Evolutionary conservation across 108 stramenopile species (phyloP).

Genomic region (Hondaea fermentalgiana): DNA sequence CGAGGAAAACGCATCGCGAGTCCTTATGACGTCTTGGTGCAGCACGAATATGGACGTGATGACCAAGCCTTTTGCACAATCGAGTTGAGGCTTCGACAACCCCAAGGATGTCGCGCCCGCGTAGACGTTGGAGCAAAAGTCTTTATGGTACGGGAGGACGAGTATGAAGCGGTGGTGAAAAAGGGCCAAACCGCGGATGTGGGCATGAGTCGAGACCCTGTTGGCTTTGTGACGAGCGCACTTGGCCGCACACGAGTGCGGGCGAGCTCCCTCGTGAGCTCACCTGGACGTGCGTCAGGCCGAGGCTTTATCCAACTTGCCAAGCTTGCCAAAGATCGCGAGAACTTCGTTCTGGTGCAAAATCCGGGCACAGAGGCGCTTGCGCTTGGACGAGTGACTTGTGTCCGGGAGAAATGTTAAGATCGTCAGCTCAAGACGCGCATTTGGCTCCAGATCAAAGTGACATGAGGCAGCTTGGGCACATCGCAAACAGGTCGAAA

Average conservation of each 20-base stretch:
- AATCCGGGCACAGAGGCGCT: neutral
- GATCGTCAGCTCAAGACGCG: neutral
- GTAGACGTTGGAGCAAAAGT: neutral
- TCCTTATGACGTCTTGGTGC: neutral
- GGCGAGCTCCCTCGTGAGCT: neutral
- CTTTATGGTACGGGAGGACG: neutral
- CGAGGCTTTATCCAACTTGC: neutral
- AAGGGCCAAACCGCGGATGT: neutral
- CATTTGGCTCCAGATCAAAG: neutral
- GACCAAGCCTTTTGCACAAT: neutral
- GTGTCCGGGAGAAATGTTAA: neutral
- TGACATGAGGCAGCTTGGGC: too few relatives aligned
- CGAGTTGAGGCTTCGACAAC: neutral
- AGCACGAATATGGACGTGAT: neutral
- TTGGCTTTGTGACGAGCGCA: neutral
- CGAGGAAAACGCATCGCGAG: neutral
- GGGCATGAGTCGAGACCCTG: neutral
- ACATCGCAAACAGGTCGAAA: too few relatives aligned
- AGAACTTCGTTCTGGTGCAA: neutral
- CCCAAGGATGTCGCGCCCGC: neutral
- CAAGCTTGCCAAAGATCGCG: neutral
- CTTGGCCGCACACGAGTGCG: neutral
- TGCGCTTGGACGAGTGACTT: neutral
- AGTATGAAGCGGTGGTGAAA: neutral
- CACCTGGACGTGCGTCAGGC: neutral